Evolutionary conservation across 2,329 filamentous ascomycete species (phyloP), one percentile per base, ranked within the genome.

Genomic region (Calonectria crousiana): DNA sequence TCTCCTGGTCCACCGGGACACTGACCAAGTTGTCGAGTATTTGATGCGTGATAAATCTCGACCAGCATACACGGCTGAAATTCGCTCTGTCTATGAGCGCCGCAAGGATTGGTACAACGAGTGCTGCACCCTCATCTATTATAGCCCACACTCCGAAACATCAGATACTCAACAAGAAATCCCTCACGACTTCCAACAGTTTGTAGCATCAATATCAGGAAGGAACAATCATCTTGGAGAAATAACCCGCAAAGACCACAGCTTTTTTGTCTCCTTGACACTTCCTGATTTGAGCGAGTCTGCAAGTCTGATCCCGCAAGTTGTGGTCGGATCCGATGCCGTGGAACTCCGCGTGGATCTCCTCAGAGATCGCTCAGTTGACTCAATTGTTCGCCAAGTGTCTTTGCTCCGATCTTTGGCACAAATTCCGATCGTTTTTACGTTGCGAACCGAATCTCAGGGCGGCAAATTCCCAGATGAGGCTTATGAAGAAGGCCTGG

Each of bases 321-420:
- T 95, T 53, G 92, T 94, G 16, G 92, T 97, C 51, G 97, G 97
- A 6, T 94, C 95, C 10, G 96, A 99, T 85, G 97, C 96, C 4
- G 95, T 98, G 14, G 97, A 99, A 84, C 86, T 99, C 67, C 92
- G 97, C n/a, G 95, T 98, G 5, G 97, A 99, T 85, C 87, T 99
- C 52, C 90, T 99, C 20, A 90, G 94, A 75, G 94, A 98, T 81
- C 91, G 92, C 6, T 89, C 92, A 4, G 85, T 92, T 0, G 95
- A 98, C 72, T 98, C 94, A 75, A 90, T 99, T 41, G 92, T 92
- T 60, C 92, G 94, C 32, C 96, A 99, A 81, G 89, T 98, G 49
- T 93, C 96, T 1, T 88, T 95, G 71, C 88, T 99, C 32, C 92
- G 96, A 67, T 92, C 92, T 20, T 88, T 89, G 3, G 93, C 94